Conservation (phyloP, 345 rosid species). For the Eucalyptus curtisii region DNA sequence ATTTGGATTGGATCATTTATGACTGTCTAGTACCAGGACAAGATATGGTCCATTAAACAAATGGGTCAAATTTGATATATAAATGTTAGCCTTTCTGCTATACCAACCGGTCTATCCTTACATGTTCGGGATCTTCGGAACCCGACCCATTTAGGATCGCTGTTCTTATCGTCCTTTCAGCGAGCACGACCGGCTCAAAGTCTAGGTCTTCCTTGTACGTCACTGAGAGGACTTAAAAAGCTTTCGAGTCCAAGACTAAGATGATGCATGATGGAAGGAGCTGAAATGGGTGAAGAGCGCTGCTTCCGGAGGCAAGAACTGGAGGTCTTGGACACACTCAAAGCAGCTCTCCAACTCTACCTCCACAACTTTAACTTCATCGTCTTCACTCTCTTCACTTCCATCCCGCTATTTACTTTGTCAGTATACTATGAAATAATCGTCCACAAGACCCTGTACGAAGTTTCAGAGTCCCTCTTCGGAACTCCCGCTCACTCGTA, state of each 20-base stretch:
- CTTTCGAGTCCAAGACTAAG: neutral
- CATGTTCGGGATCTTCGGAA: neutral
- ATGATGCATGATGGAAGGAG: neutral
- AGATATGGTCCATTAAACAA: neutral
- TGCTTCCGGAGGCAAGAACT: neutral
- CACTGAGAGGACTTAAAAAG: neutral
- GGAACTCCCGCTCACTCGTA: neutral
- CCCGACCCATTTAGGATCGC: neutral
- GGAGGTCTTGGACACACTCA: neutral
- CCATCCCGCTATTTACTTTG: neutral
- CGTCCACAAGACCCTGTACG: neutral
- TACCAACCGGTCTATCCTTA: neutral
- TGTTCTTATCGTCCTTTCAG: neutral
- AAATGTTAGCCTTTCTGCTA: too few species aligned
- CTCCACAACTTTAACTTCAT: neutral
- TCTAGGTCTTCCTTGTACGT: neutral
- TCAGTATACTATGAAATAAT: neutral
- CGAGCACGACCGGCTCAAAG: neutral
- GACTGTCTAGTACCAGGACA: neutral
- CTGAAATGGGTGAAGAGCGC: neutral
- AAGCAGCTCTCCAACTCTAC: neutral
- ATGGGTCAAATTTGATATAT: neutral
- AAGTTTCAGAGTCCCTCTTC: neutral
- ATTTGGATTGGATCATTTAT: accelerated
- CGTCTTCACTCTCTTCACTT: neutral